Evolutionary conservation across 108 stramenopile species (phyloP), one percentile per base, ranked within the genome.

Genomic region (Epipyxis sp.): DNA sequence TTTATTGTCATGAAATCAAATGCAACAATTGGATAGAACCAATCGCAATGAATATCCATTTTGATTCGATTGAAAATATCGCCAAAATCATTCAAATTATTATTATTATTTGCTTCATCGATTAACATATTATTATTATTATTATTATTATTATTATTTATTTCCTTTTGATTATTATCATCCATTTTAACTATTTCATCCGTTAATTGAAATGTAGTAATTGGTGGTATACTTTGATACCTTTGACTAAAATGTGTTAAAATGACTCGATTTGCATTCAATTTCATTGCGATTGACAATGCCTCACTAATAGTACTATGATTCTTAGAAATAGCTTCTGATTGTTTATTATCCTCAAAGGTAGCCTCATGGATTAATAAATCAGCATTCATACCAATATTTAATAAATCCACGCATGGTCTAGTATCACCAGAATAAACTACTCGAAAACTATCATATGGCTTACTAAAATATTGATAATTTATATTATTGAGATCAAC

Each of bases 221-320:
- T n/a, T n/a, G n/a, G n/a, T 50, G 61, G 61, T 32, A 65, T 25
- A 29, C 61, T 32, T 10, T 65, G 97, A 86, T 97, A 97, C 0
- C 97, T 91, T 83, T 96, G 95, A 13, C 93, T 94, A 81, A 98
- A 98, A 81, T 98, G 97, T 43, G 95, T 96, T 46, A 98, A 82
- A 1, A 96, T 78, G 29, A 87, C 71, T 39, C 59, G 40, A 69
- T 90, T 82, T 1, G 93, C 95, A 20, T 87, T 80, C 95, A 95
- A 94, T 44, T 82, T 65, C 59, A 65, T 57, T 25, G 88, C 95
- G 44, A 97, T 87, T 1, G 59, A 78, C 59, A 86, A 40, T n/a
- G 86, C 86, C 80, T 86, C 86, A 16, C 44, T 77, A 27, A 94
- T 88, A 2, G 97, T 98, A 44, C 85, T 92, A 87, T 98, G 97